phyloP scores from a whole-genome alignment of 2,329 filamentous ascomycete species.

The Davidsoniella neocaledoniae region DNA sequence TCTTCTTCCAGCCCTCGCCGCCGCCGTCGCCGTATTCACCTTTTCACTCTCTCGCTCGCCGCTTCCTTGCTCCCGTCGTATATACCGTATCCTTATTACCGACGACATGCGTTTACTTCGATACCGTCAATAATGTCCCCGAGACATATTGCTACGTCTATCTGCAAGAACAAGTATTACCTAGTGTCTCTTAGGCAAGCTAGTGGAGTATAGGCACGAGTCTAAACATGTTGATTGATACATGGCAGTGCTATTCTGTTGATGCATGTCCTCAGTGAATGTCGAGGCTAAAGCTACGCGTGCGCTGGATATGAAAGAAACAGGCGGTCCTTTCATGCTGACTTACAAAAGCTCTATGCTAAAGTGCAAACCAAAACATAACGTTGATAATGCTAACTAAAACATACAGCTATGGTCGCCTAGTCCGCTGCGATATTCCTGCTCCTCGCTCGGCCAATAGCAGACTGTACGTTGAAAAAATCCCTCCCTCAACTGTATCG shows the following conservation, averaged over 20 bases:
- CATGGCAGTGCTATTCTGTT: too few relatives aligned
- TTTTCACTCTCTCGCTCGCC: slow-evolving; percentile 1
- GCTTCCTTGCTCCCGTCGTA: background rate
- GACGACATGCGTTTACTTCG: background rate
- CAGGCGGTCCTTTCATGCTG: too few relatives aligned
- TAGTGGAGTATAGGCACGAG: slow-evolving; percentile 10
- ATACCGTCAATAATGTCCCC: background rate
- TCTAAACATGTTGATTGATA: too few relatives aligned
- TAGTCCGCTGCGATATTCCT: slow-evolving; percentile 96
- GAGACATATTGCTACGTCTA: background rate
- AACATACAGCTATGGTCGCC: slow-evolving; percentile 66
- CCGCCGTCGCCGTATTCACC: background rate
- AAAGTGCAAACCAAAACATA: too few relatives aligned
- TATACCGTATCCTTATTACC: background rate
- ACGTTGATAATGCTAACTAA: slow-evolving; percentile 5
- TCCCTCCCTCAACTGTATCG: background rate
- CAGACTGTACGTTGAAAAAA: slow-evolving; percentile 68
- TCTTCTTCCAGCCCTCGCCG: slow-evolving; percentile 1
- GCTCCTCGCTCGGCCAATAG: slow-evolving; percentile 85
- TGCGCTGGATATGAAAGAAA: too few relatives aligned
- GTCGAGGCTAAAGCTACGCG: too few relatives aligned
- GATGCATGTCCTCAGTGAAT: too few relatives aligned
- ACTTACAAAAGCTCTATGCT: too few relatives aligned
- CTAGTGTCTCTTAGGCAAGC: slow-evolving; percentile 3
- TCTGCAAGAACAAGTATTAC: background rate